Base-by-base conservation (phyloP, 805 yeast genomes). In the Wickerhamiella sergipiensis region DNA sequence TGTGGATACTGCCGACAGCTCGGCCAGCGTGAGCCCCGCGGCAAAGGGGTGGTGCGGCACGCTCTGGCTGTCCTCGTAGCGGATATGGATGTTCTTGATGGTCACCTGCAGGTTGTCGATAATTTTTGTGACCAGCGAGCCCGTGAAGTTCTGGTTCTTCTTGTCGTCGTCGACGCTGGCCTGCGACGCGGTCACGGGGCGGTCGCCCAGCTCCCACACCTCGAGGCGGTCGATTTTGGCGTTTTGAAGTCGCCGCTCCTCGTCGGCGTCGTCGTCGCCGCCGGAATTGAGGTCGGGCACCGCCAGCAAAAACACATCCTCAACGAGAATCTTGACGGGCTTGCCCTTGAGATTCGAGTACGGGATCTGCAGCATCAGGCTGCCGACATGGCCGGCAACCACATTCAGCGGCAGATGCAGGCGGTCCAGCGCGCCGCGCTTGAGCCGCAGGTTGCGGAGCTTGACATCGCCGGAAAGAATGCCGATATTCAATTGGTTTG, bases 391-490 rank as follows among this genome's bases (percentile, higher is more conserved):
- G 42, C 99, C 99, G 62, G 83, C 84, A 54, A 78, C 77, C 13
- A 94, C 90, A 64, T 89, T 85, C 38, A 92, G 68, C 1, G 99
- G 98, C 39, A 94, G 68, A 55, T 84, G 79, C 56, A 92, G 75
- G 58, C 83, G 77, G 66, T 94, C 98, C 46, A 92, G 71, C 2
- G 96, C 87, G 63, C 89, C 97, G 54, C 84, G 83, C 67, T 85
- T 87, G 53, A 92, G 71, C 52, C 81, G 76, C 54, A 94, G 74
- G 63, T 89, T 81, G 55, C 74, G 75, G 50, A 92, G 71, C 63
- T 85, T 85, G 29, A 89, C 97, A 71, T 92, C 97, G 38, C 99
- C 99, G 60, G 88, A 79, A 95, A 97, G 89, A 33, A 92, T 88
- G 5, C 97, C 98, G 50, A 92, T 89, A 59, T 92, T 89, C 61